Conservation (phyloP, 306 rosid species). For the Citrullus colocynthis region DNA sequence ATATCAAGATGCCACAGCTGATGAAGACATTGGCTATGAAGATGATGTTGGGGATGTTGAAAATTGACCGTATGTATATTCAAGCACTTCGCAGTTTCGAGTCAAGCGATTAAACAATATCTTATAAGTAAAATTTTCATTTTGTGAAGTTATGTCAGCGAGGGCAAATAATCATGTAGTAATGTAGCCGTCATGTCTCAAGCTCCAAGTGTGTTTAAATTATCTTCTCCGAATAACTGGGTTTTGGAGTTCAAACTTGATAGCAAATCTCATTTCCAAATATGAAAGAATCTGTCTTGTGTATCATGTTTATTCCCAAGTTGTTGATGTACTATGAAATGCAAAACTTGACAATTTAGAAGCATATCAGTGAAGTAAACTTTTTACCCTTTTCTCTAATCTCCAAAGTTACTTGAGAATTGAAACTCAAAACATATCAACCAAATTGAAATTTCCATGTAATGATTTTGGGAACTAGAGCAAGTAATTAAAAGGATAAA, state of each 20-base stretch:
- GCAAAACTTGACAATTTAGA: not conserved
- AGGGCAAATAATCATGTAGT: not conserved
- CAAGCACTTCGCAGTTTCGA: constrained; percentile 12
- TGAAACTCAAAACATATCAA: not conserved
- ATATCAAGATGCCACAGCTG: constrained; percentile 51
- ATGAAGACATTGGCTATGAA: constrained; percentile 30
- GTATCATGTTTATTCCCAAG: not conserved
- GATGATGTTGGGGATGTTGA: constrained; percentile 25
- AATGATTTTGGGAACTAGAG: no score
- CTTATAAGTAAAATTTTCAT: no score
- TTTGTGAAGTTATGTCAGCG: not conserved
- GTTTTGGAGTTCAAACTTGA: not conserved
- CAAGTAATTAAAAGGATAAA: no score
- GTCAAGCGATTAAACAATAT: not conserved
- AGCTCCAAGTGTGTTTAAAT: no score
- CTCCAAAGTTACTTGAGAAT: not conserved
- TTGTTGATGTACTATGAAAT: not conserved
- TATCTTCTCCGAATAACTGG: no score
- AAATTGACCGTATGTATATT: constrained; percentile 22
- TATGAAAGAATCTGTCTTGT: not conserved
- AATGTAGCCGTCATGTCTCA: not conserved
- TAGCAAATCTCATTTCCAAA: not conserved
- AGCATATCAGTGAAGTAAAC: not conserved
- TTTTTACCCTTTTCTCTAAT: not conserved
- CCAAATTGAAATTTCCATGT: no score